These are phyloP conservation scores for Syncephalis plumigaleata DNA, from an alignment of 371 early-diverging fungal genomes.

Conservation along the genomic window DNA sequence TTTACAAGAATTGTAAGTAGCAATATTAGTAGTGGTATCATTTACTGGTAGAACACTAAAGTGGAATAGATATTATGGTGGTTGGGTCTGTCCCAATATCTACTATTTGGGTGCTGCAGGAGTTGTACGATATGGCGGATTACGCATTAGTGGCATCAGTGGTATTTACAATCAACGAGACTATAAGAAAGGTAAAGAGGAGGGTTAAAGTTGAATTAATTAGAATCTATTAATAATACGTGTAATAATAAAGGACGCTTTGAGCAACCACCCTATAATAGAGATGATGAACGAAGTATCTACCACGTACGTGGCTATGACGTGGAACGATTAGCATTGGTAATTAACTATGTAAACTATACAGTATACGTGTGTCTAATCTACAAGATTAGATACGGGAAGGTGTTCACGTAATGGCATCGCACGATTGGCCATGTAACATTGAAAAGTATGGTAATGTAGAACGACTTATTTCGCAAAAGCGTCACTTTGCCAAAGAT, in stretches of 20 bases:
- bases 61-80: slow-evolving; percentile 81
- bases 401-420: slow-evolving; percentile 73
- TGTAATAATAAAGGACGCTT: slow-evolving; percentile 40
- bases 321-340: slow-evolving; percentile 48
- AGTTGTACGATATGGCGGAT: slow-evolving; percentile 65
- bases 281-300: slow-evolving; percentile 31
- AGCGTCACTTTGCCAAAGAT: slow-evolving; percentile 55
- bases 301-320: slow-evolving; percentile 84
- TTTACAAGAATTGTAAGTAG: slow-evolving; percentile 77
- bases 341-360: slow-evolving; percentile 7
- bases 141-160: slow-evolving; percentile 83
- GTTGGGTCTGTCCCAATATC: slow-evolving; percentile 90
- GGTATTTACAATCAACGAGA: slow-evolving; percentile 76
- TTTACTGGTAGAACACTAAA: background rate
- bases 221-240: background rate
- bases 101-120: slow-evolving; percentile 81
- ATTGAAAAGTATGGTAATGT: slow-evolving; percentile 69
- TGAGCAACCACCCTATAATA: slow-evolving; percentile 58
- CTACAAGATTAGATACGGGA: slow-evolving; percentile 15
- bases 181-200: slow-evolving; percentile 33
- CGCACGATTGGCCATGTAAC: slow-evolving; percentile 94
- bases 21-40: background rate
- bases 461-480: slow-evolving; percentile 29
- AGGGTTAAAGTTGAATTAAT: background rate
- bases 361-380: background rate